Evolutionary conservation across 2,329 filamentous ascomycete genomes (phyloP).

Genomic region (Microdochium nivale): DNA sequence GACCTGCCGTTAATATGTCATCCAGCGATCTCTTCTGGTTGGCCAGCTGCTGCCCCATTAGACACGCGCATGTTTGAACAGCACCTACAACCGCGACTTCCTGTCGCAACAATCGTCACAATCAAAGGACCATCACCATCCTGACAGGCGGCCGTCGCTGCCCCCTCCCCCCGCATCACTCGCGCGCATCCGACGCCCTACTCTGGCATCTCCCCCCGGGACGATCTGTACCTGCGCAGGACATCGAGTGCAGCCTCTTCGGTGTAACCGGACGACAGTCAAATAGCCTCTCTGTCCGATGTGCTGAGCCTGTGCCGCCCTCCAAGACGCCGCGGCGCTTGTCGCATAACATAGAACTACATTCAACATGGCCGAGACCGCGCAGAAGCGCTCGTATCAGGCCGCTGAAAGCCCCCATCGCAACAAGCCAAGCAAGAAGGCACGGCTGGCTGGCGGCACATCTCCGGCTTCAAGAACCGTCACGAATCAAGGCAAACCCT

Average conservation of each 20-base stretch:
- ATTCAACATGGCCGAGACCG: not conserved
- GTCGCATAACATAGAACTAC: not conserved
- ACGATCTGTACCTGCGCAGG: not conserved
- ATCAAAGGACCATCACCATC: too few species aligned
- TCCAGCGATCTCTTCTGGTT: not conserved
- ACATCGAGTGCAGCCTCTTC: not conserved
- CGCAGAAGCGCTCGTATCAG: not conserved
- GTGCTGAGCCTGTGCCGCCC: not conserved
- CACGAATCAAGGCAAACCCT: not conserved
- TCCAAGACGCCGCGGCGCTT: not conserved
- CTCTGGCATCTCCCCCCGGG: too few species aligned
- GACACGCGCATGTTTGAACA: not conserved
- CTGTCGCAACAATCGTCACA: too few species aligned
- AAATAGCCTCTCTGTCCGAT: not conserved
- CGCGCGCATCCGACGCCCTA: too few species aligned
- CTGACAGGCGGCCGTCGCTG: not conserved
- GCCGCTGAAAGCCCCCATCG: not conserved
- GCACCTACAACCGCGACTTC: not conserved
- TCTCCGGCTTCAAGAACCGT: not conserved
- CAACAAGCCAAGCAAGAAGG: not conserved
- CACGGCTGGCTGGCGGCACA: not conserved
- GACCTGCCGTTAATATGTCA: not conserved
- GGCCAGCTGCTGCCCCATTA: not conserved
- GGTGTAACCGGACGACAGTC: not conserved
- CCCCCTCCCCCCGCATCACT: too few species aligned